Evolutionary conservation across 257 asterid species (phyloP).

Genomic region (Primulina huaijiensis): DNA sequence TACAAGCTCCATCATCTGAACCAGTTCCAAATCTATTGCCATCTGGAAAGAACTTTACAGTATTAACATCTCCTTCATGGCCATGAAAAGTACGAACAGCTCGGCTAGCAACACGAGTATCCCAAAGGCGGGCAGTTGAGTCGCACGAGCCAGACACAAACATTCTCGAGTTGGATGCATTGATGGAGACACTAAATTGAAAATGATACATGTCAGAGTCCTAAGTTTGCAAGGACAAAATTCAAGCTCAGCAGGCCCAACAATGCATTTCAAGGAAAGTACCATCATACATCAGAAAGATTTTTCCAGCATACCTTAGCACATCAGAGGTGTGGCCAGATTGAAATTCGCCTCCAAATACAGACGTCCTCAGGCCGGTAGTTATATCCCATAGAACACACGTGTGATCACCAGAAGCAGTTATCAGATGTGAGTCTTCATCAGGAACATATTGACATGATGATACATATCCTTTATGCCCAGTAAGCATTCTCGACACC

Average conservation of each 20-base stretch:
- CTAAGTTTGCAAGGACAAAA: not conserved
- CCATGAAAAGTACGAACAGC: constrained; percentile 91
- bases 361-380: constrained; percentile 87
- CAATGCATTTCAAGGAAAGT: not conserved
- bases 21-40: constrained; percentile 95
- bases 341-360: constrained; percentile 96
- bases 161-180: constrained; percentile 71
- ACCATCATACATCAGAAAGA: constrained; percentile 12
- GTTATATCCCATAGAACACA: constrained; percentile 97
- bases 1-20: constrained; percentile 91
- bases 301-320: constrained; percentile 44
- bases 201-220: constrained; percentile 20
- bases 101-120: constrained; percentile 97
- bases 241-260: not conserved
- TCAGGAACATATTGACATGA: constrained; percentile 95
- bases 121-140: constrained; percentile 93
- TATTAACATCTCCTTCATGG: constrained; percentile 85
- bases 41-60: constrained; percentile 93
- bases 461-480: constrained; percentile 94
- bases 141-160: constrained; percentile 98
- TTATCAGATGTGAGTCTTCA: constrained; percentile 82
- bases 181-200: constrained; percentile 76
- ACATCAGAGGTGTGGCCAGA: constrained; percentile 96
- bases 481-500: constrained; percentile 75
- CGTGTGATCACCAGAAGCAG: constrained; percentile 95